Evolutionary conservation across 139 green algal species (phyloP).

Genomic region (Chlamydomonas sp.): DNA sequence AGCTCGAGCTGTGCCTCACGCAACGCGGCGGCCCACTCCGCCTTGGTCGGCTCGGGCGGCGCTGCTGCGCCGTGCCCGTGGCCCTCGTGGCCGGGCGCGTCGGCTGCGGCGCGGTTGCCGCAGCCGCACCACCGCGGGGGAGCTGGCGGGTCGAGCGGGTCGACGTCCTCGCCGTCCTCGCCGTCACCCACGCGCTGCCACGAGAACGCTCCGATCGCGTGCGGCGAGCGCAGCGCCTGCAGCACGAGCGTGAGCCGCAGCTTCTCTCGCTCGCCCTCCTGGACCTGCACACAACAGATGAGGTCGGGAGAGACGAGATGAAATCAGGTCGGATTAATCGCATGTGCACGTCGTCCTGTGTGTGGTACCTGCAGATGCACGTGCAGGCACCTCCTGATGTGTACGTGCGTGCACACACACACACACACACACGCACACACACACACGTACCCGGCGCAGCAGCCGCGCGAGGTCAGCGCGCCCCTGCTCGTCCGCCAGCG

Average conservation of each 20-base stretch:
- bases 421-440: no score
- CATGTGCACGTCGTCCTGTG: no score
- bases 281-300: slow-evolving; percentile 8
- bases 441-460: no score
- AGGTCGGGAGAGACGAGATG: neutral
- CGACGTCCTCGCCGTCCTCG: slow-evolving; percentile 1
- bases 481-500: no score
- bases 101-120: neutral
- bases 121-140: neutral
- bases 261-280: slow-evolving; percentile 52
- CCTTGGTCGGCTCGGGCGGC: slow-evolving; percentile 1
- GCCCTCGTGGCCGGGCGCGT: neutral
- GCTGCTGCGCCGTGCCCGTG: neutral
- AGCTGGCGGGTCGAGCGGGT: neutral
- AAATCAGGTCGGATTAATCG: neutral
- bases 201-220: slow-evolving; percentile 19
- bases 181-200: slow-evolving; percentile 32
- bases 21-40: neutral
- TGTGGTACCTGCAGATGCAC: no score
- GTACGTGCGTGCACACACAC: no score
- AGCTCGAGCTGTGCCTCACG: slow-evolving; percentile 1
- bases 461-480: no score
- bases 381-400: no score
- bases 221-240: slow-evolving; percentile 22
- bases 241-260: slow-evolving; percentile 40